A percentile compares a stretch with the other conserved stretches of the same genome.
These are phyloP conservation scores for Clitopilus hobsonii DNA, from an alignment of 768 basidiomycete genomes.

Conservation along the genomic window DNA sequence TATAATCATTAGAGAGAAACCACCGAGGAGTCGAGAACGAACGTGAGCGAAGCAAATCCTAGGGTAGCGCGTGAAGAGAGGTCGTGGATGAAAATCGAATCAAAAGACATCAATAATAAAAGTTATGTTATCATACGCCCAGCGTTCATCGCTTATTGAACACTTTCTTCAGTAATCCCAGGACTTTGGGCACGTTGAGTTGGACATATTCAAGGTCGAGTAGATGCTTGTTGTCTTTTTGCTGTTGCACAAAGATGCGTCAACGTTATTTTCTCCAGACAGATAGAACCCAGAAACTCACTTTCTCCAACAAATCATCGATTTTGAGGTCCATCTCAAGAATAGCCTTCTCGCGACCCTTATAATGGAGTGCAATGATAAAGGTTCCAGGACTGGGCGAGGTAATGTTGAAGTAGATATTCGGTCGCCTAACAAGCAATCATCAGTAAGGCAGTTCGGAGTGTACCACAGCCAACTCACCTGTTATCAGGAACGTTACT, in stretches of 20 bases:
- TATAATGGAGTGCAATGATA: constrained; percentile 98
- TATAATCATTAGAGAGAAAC: too few relatives aligned
- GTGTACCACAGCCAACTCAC: too few relatives aligned
- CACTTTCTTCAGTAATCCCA: constrained; percentile 90
- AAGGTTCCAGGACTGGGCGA: constrained; percentile 98
- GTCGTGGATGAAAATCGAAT: constrained; percentile 7
- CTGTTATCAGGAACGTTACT: constrained; percentile 99
- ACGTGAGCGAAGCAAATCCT: constrained; percentile 11
- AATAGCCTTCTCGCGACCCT: constrained; percentile 97
- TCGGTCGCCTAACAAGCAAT: constrained; percentile 65
- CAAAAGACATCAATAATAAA: neutral
- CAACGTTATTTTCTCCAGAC: neutral
- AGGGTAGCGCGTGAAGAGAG: constrained; percentile 8
- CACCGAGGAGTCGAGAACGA: constrained; percentile 9
- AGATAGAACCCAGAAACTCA: constrained; percentile 25
- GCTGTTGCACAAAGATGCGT: constrained; percentile 43
- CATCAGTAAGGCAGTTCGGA: neutral
- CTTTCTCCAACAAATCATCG: constrained; percentile 96
- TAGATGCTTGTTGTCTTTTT: constrained; percentile 98
- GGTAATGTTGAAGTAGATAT: constrained; percentile 98
- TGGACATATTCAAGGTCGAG: constrained; percentile 98
- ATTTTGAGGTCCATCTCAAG: constrained; percentile 99
- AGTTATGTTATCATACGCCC: constrained; percentile 23
- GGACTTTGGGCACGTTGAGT: constrained; percentile 92
- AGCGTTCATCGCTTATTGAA: constrained; percentile 73